Percentiles rank a stretch among this genome's conserved stretches.
Evolutionary conservation across 1,139 yeast genomes (phyloP).

Genomic region (Protomyces arabidopsidicola): DNA sequence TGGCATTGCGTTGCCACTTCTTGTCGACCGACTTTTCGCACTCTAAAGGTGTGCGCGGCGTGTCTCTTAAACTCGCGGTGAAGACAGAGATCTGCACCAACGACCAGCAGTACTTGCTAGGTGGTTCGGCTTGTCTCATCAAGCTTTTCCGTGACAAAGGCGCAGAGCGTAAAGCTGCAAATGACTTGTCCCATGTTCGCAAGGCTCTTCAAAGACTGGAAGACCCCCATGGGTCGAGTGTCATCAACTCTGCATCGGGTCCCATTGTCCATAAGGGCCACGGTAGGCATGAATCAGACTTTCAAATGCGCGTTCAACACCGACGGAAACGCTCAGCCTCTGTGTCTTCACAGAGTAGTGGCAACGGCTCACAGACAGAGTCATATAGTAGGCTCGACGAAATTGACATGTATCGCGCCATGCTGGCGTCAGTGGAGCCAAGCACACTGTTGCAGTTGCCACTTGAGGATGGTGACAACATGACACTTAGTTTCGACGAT

Average conservation of each 20-base stretch:
- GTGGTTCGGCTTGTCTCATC: neutral
- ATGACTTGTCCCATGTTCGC: neutral
- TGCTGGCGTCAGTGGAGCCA: neutral
- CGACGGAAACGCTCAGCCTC: neutral
- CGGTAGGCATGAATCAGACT: neutral
- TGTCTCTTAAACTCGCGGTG: neutral
- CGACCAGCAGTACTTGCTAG: neutral
- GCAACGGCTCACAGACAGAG: neutral
- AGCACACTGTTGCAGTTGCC: neutral
- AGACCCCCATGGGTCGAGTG: neutral
- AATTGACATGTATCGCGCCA: neutral
- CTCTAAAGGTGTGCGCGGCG: constrained; percentile 5
- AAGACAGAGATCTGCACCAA: neutral
- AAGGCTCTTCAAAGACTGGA: neutral
- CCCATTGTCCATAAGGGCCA: neutral
- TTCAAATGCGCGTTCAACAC: neutral
- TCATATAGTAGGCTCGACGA: neutral
- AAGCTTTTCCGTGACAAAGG: constrained; percentile 13
- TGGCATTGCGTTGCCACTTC: neutral
- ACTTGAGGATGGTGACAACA: neutral
- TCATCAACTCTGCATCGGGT: neutral
- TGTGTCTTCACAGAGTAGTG: neutral
- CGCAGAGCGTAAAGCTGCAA: constrained; percentile 4
- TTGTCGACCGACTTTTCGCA: constrained; percentile 8
- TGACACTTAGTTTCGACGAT: neutral